Evolutionary conservation across 176 grass and related monocot species (phyloP), one percentile per base, ranked within the genome.

Genomic region (Tillandsia fasciculata): DNA sequence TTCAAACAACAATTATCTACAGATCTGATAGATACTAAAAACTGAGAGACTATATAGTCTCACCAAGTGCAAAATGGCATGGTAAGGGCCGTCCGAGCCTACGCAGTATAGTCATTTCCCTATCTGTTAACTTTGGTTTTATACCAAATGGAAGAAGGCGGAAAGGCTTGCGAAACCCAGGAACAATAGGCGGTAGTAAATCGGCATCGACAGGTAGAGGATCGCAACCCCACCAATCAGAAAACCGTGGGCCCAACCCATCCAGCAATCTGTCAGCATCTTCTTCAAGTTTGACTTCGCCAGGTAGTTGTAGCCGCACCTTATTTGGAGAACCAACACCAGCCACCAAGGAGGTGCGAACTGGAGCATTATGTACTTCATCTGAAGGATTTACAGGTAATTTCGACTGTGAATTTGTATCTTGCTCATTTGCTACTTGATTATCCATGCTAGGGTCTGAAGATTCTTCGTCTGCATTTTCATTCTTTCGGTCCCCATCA

Each of bases 51-150:
- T 51, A 70, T 17, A 11, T 42, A 81, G 70, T 51, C 72, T 73
- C 79, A 96, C 89, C 93, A 51, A 97, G 80, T 75, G 89, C 89
- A 66, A 87, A 97, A 72, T 97, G 89, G 66, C 76, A 97, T 4
- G 89, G 89, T 61, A 97, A 79, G 14, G 79, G 81, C 11, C 76
- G 78, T 58, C 76, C 79, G 12, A 92, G 74, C 69, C 93, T 84
- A 59, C 81, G 79, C 27, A 97, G 82, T 74, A 88, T 85, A 49
- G 89, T 92, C 86, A 90, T 92, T 82, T 97, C 89, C 23, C 81
- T 79, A 71, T 92, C 93, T 49, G 93, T 97, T 76, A 97, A 70
- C 68, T 83, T 82, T 2, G 83, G 83, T 49, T 88, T 83, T 50
- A 97, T 87, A 74, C 89, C 84, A 74, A 86, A 92, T 68, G 89